Base-by-base conservation (phyloP, 1,284 basidiomycete species). In the Fomitopsis schrenkii region DNA sequence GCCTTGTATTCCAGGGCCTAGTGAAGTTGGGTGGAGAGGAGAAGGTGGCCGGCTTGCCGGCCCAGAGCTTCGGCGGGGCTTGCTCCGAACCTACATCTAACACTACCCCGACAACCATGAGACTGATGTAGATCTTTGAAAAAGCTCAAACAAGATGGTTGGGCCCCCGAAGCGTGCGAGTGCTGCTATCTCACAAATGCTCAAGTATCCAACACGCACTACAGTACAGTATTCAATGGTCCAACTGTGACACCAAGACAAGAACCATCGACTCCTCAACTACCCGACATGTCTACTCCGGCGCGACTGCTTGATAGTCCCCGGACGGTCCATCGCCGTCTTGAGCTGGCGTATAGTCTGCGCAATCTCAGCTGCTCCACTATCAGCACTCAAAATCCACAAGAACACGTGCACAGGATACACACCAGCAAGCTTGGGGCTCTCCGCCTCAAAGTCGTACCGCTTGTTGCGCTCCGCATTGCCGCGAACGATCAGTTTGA, bases 391-490 rank as follows among this genome's bases (percentile, higher is more conserved):
- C 36, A 14, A 45, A 2, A 17, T 22, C 5, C 36, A 36, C 36
- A 5, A n/a, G 3, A 40, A 40, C 30, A 28, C 6, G 12, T 26
- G 26, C 19, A 36, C 33, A 22, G 19, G 55, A 6, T 7, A 33
- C 80, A 88, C 70, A 91, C 93, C 84, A 30, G 95, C 95, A 61
- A 88, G 75, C 70, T 87, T 87, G 0, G 90, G 81, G 68, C 82
- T 94, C 74, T 97, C 96, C 0, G 95, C 96, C 76, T 99, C 97
- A 72, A 98, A 98, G 70, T 99, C 97, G 72, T 98, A 99, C 38
- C 96, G 83, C 80, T 99, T 99, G 64, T 86, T 90, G 38, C 86
- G 83, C 10, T 84, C 82, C 54, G 90, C 88, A 30, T 71, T 70
- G 46, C 87, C 77, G 70, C 82, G 82, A 4, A 94, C 88, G 45